phyloP scores from a whole-genome alignment of 2,329 filamentous ascomycete species.

The Trichoderma simmonsii region DNA sequence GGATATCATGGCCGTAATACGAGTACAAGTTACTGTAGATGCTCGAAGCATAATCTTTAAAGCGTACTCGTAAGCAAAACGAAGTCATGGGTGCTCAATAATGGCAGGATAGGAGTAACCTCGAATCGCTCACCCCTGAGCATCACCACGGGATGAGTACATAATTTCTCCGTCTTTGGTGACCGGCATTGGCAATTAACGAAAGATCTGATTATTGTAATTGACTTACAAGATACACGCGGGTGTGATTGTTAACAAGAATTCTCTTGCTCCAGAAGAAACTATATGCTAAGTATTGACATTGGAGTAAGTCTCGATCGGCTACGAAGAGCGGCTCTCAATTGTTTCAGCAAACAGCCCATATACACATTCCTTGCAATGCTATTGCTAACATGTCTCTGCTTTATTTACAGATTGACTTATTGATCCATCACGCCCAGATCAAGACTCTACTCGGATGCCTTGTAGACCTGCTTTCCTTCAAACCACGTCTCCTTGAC shows the following conservation, averaged over 20 bases:
- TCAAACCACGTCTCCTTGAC: conserved; percentile 54
- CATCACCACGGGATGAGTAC: not conserved
- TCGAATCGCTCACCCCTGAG: not conserved
- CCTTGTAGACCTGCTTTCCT: conserved; percentile 40
- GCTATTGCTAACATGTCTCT: not conserved
- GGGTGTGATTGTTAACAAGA: not conserved
- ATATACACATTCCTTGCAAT: not conserved
- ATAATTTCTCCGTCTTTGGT: not conserved
- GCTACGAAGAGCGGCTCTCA: not conserved
- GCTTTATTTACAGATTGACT: not conserved
- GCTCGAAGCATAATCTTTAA: not conserved
- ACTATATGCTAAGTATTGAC: not conserved
- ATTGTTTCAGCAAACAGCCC: not conserved
- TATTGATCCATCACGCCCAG: not conserved
- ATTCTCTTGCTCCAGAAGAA: not conserved
- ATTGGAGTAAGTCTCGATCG: not conserved
- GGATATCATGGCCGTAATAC: not conserved
- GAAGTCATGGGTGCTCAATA: too few species aligned
- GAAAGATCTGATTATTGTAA: not conserved
- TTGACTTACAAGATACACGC: not conserved
- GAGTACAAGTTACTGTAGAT: not conserved
- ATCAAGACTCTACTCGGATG: not conserved
- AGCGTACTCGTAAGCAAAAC: not conserved
- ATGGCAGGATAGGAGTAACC: not conserved
- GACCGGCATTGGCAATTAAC: not conserved